Percentiles rank a stretch among this genome's conserved stretches.
Conservation (phyloP, 768 basidiomycete genomes). For the Pholiota molesta region DNA sequence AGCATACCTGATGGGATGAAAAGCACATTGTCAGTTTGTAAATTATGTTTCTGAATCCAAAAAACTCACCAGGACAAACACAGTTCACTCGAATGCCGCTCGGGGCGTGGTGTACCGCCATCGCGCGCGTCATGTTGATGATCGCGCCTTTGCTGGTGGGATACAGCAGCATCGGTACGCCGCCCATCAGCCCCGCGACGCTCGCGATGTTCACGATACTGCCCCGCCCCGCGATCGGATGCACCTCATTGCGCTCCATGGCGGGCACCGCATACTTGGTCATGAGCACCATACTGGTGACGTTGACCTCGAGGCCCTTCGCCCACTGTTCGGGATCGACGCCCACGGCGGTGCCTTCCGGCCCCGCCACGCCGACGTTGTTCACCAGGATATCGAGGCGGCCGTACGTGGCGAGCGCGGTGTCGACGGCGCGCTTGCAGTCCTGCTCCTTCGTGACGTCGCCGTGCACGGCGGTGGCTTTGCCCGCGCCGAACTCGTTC, state of each 20-base stretch:
- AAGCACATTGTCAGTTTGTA: neutral
- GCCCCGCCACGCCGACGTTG: conserved; percentile 44
- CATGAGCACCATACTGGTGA: conserved; percentile 49
- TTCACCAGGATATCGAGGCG: conserved; percentile 46
- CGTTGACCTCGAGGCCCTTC: conserved; percentile 39
- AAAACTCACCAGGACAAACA: conserved; percentile 40
- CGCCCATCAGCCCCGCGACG: conserved; percentile 40
- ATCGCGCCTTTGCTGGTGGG: conserved; percentile 47
- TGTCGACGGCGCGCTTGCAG: conserved; percentile 39
- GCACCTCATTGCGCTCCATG: conserved; percentile 38
- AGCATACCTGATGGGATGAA: conserved; percentile 35
- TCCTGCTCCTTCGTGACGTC: conserved; percentile 39
- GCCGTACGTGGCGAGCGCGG: conserved; percentile 36
- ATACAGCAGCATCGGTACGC: conserved; percentile 42
- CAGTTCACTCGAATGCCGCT: conserved; percentile 43
- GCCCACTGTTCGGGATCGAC: conserved; percentile 39
- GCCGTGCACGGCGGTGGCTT: conserved; percentile 34
- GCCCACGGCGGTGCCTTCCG: conserved; percentile 40
- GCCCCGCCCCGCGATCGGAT: conserved; percentile 35
- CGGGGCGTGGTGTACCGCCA: conserved; percentile 45
- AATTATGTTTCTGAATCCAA: too few relatives aligned
- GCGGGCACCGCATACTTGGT: conserved; percentile 44
- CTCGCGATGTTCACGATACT: conserved; percentile 45
- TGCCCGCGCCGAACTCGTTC: conserved; percentile 36
- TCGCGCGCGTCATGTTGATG: conserved; percentile 47